A percentile compares a stretch with the other conserved stretches of the same genome.
phyloP scores from a whole-genome alignment of 768 basidiomycete species.

The Phylloporus sp. region DNA sequence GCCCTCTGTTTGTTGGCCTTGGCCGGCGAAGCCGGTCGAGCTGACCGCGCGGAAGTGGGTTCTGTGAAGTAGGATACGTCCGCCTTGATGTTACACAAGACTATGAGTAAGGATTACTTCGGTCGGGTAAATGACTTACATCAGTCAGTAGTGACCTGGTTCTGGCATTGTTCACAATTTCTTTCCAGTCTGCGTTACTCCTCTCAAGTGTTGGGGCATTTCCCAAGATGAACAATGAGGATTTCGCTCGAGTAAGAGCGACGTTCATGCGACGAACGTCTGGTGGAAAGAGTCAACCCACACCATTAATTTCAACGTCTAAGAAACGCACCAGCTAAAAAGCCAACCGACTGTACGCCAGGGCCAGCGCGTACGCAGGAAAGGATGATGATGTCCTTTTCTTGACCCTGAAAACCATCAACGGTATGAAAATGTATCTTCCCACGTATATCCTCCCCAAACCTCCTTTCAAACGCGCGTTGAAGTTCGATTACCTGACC shows the following conservation, averaged over 20 bases:
- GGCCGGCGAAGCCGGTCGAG: constrained; percentile 19
- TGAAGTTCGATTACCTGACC: constrained; percentile 80
- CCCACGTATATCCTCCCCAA: constrained; percentile 64
- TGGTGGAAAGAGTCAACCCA: constrained; percentile 18
- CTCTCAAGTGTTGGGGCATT: constrained; percentile 86
- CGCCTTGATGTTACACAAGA: constrained; percentile 17
- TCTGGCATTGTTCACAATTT: constrained; percentile 74
- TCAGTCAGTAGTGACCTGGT: constrained; percentile 58
- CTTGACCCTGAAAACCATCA: constrained; percentile 98
- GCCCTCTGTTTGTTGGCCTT: constrained; percentile 22
- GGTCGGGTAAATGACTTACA: constrained; percentile 35
- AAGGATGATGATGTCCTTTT: constrained; percentile 96
- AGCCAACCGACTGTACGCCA: constrained; percentile 78
- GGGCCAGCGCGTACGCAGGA: constrained; percentile 95
- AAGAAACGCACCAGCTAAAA: constrained; percentile 63
- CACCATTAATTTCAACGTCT: not conserved
- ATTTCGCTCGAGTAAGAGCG: constrained; percentile 94
- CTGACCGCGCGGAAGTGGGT: constrained; percentile 14
- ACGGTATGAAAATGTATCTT: constrained; percentile 94
- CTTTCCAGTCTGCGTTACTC: constrained; percentile 75
- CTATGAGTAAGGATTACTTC: not conserved
- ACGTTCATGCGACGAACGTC: constrained; percentile 95
- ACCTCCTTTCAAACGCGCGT: constrained; percentile 62
- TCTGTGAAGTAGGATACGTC: constrained; percentile 40
- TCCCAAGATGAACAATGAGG: constrained; percentile 91